Base-by-base conservation (phyloP, 768 basidiomycete species). In the Artomyces pyxidatus region DNA sequence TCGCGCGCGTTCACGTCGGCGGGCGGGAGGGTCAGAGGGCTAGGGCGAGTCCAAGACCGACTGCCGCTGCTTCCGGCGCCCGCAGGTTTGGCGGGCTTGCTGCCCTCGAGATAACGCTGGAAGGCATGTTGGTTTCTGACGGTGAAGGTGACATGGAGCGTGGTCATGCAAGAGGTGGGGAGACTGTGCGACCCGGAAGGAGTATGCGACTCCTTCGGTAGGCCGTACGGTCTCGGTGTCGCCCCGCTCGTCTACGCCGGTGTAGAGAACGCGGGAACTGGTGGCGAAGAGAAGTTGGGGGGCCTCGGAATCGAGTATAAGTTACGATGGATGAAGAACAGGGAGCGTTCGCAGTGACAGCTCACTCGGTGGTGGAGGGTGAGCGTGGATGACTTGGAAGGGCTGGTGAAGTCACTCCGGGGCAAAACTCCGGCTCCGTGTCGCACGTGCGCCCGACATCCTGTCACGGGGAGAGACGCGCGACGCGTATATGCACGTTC, bases 121-220 rank as follows among this genome's bases (percentile, higher is more conserved):
- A 90, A 89, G 47, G 76, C 82, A 66, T 81, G 79, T 65, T 83
- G 77, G 65, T 85, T 78, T 61, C 80, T 73, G 61, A 81, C 76
- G 63, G 71, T 64, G 62, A 85, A 85, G 66, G 80, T 75, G 52
- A 73, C 81, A 85, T 88, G 87, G 69, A 88, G 84, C 69, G 77
- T 73, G 72, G 73, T 86, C 85, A 86, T 88, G 63, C 80, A 80
- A 47, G 37, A 25, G 44, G 29, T 30, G 45, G 12, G 30, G 14
- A 17, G 27, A 44, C 43, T 11, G n/a, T 5, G 28, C 43, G 43
- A 44, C 22, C 43, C 14, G 10, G 43, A 44, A 44, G 43, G 43
- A 44, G 43, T 30, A 22, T 10, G 16, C n/a, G 28, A 19, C 43
- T 19, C 43, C 43, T 44, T 21, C 43, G 25, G n/a, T 3, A 14